Percentiles rank a stretch among this genome's conserved stretches.
Conservation (phyloP, 108 stramenopile genomes). For the Schizochytrium sp. region DNA sequence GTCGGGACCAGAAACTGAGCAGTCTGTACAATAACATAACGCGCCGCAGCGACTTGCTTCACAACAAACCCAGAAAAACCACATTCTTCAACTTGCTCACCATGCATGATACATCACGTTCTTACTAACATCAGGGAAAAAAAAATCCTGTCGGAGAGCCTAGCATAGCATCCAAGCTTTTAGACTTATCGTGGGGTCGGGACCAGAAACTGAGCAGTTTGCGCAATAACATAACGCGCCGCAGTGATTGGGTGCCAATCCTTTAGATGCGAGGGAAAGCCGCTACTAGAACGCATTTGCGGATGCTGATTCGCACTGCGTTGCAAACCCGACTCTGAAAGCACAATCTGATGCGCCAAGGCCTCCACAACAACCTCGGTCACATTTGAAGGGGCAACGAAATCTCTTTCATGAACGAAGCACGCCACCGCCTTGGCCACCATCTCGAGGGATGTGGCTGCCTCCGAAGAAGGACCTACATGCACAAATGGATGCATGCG, state of each 20-base stretch:
- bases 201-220: background rate
- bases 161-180: no score
- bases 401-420: background rate
- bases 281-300: background rate
- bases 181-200: background rate
- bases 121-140: no score
- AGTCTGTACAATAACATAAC: background rate
- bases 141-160: no score
- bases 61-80: no score
- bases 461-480: background rate
- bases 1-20: background rate
- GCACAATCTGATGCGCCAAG: background rate
- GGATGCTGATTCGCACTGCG: background rate
- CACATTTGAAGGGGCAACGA: background rate
- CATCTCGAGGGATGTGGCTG: background rate
- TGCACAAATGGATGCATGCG: conserved; percentile 8
- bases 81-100: no score
- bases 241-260: conserved; percentile 9
- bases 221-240: background rate
- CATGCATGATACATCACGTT: no score
- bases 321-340: background rate
- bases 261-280: background rate
- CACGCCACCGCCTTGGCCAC: background rate
- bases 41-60: background rate
- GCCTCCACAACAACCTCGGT: conserved; percentile 8